These are phyloP conservation scores for Przewalskia tangutica DNA, from an alignment of 257 asterid species.

Conservation along the genomic window DNA sequence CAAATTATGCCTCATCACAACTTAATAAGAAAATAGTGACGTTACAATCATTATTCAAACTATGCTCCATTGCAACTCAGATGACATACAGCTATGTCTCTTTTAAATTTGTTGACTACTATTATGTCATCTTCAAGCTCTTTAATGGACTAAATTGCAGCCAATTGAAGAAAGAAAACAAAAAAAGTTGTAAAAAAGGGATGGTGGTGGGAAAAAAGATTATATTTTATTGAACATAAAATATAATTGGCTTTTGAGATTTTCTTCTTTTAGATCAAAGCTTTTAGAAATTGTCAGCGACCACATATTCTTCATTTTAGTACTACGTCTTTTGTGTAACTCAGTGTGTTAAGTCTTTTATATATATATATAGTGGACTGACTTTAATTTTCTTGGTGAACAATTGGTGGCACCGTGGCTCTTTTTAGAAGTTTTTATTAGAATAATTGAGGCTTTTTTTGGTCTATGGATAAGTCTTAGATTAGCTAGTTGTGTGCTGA, in stretches of 20 bases:
- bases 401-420: background rate
- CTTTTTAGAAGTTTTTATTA: background rate
- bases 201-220: background rate
- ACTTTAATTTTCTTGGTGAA: constrained; percentile 3
- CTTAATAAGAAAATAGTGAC: background rate
- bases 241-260: background rate
- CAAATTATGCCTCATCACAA: background rate
- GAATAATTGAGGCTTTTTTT: background rate
- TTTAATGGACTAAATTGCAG: background rate
- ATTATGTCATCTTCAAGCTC: background rate
- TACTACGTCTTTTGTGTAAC: constrained; percentile 4
- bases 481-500: background rate
- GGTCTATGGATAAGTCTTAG: background rate
- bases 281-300: background rate
- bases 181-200: background rate
- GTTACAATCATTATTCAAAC: background rate
- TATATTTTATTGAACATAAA: background rate
- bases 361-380: background rate
- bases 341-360: background rate
- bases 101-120: background rate
- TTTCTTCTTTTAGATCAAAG: background rate
- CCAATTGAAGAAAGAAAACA: background rate
- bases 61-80: background rate
- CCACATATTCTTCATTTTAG: constrained; percentile 6
- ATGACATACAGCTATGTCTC: background rate